Conservation (phyloP, 129 eudicot genomes). For the Gnaphalium uliginosum region DNA sequence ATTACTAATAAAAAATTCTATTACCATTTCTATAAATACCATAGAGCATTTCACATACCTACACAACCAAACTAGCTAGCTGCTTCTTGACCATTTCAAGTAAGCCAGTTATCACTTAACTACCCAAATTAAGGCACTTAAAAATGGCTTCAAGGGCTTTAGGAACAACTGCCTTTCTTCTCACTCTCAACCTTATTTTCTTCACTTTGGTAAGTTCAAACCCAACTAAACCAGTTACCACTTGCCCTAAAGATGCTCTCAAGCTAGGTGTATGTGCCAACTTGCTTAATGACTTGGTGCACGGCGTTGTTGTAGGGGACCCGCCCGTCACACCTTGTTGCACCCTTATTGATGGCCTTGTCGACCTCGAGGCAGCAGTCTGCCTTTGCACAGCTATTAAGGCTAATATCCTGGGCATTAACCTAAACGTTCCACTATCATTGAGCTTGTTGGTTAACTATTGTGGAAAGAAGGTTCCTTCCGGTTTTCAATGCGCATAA, state of each 20-base stretch:
- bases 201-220: conserved; percentile 45
- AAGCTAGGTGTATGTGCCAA: conserved; percentile 51
- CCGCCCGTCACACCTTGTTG: conserved; percentile 49
- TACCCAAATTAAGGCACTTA: background rate
- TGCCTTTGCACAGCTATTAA: conserved; percentile 77
- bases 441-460: conserved; percentile 64
- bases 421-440: conserved; percentile 55
- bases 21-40: conserved; percentile 8
- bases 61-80: background rate
- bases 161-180: conserved; percentile 36
- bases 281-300: conserved; percentile 29
- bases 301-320: conserved; percentile 17
- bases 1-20: background rate
- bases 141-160: conserved; percentile 45
- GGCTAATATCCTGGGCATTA: conserved; percentile 56
- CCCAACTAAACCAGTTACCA: background rate
- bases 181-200: conserved; percentile 47
- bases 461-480: conserved; percentile 58
- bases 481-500: conserved; percentile 45
- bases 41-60: background rate
- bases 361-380: conserved; percentile 58
- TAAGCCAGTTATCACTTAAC: background rate
- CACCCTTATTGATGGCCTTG: conserved; percentile 42
- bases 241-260: conserved; percentile 48
- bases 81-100: background rate